phyloP scores from a whole-genome alignment of 352 stramenopile species.

The Thalassiosira livingstoniorum region DNA sequence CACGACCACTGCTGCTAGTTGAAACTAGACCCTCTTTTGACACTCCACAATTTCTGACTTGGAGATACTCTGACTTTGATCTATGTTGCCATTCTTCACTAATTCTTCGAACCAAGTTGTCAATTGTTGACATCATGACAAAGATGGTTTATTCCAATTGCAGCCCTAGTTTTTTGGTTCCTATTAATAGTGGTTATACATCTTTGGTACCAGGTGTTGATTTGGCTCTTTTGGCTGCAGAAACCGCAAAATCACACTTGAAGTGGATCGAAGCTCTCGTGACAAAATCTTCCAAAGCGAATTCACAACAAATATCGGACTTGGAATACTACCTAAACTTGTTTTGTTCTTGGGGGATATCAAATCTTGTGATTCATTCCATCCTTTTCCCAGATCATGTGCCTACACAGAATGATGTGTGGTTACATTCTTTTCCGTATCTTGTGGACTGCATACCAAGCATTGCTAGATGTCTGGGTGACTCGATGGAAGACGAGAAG shows the following conservation, averaged over 20 bases:
- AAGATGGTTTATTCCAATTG: too few species aligned
- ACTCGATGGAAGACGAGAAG: conserved; percentile 22
- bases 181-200: too few species aligned
- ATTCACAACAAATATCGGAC: background rate
- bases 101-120: conserved; percentile 42
- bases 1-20: conserved; percentile 31
- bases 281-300: background rate
- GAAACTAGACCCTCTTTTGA: conserved; percentile 12
- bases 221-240: conserved; percentile 35
- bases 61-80: conserved; percentile 45
- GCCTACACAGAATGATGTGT: conserved; percentile 35
- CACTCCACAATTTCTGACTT: conserved; percentile 24
- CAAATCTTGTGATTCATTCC: conserved; percentile 38
- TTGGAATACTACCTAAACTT: conserved; percentile 40
- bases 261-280: conserved; percentile 7
- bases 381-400: conserved; percentile 36
- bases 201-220: conserved; percentile 30
- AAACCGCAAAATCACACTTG: conserved; percentile 45
- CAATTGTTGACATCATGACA: conserved; percentile 36
- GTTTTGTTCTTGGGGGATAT: conserved; percentile 45
- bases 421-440: conserved; percentile 48
- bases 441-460: conserved; percentile 58
- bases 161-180: too few species aligned
- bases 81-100: conserved; percentile 48
- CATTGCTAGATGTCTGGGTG: conserved; percentile 26